These are phyloP conservation scores for Hericium alpestre DNA, from an alignment of 768 basidiomycete species.

Conservation along the genomic window DNA sequence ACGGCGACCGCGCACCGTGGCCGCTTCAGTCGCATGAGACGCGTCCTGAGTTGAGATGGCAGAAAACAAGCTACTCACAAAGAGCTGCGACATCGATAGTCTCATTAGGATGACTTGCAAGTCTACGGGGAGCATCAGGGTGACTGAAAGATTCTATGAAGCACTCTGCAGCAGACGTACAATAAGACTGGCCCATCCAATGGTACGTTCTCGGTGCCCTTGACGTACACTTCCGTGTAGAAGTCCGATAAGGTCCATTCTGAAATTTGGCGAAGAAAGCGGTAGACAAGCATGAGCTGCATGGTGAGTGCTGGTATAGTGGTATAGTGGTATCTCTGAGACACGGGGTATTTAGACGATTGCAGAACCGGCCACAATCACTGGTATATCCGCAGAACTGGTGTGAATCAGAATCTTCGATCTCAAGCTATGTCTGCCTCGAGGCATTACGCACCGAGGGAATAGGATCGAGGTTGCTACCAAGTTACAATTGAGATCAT, in stretches of 20 bases:
- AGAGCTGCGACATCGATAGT: conserved; percentile 46
- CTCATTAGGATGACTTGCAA: conserved; percentile 39
- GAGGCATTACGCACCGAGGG: too few species aligned
- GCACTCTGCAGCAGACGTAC: conserved; percentile 35
- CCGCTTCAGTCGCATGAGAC: conserved; percentile 33
- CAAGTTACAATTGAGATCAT: too few species aligned
- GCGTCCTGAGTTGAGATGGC: background rate
- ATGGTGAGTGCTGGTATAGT: background rate
- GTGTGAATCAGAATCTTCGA: too few species aligned
- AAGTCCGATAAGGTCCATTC: conserved; percentile 70
- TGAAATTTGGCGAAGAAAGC: conserved; percentile 60
- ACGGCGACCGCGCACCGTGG: conserved; percentile 69
- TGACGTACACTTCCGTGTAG: conserved; percentile 76
- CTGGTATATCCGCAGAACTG: too few species aligned
- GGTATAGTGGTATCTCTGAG: too few species aligned
- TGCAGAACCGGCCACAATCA: too few species aligned
- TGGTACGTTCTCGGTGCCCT: conserved; percentile 82
- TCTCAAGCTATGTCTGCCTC: too few species aligned
- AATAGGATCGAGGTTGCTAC: too few species aligned
- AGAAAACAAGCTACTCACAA: conserved; percentile 19
- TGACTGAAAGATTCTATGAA: background rate
- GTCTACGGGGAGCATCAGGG: conserved; percentile 31
- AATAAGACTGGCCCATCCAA: conserved; percentile 81
- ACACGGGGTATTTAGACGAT: too few species aligned
- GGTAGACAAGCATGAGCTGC: conserved; percentile 44